A percentile compares a stretch with the other conserved stretches of the same genome.
phyloP scores from a whole-genome alignment of 2,329 filamentous ascomycete genomes.

The Biscogniauxia sp. region DNA sequence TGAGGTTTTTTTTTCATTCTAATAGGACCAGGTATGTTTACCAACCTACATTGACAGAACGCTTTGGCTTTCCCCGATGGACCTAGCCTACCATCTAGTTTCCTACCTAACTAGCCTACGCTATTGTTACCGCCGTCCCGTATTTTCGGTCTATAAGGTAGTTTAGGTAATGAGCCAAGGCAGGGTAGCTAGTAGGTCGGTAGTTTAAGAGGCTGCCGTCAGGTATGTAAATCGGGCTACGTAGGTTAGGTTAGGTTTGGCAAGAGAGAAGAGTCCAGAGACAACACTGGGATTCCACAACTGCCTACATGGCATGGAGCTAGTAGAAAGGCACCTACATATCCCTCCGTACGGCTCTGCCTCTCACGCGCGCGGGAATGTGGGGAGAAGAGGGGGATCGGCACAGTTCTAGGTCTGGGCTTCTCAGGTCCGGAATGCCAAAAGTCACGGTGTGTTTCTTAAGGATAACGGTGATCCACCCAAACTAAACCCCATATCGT shows the following conservation, averaged over 20 bases:
- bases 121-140: too few relatives aligned
- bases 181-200: too few relatives aligned
- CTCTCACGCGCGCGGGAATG: background rate
- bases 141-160: too few relatives aligned
- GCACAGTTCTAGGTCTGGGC: background rate
- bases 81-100: too few relatives aligned
- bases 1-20: background rate
- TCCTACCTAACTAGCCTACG: too few relatives aligned
- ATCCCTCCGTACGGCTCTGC: background rate
- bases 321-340: background rate
- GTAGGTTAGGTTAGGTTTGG: background rate
- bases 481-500: too few relatives aligned
- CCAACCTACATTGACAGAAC: too few relatives aligned
- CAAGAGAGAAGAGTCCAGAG: background rate
- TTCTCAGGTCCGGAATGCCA: background rate
- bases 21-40: background rate
- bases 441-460: too few relatives aligned
- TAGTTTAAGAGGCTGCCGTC: too few relatives aligned
- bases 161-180: too few relatives aligned
- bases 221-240: background rate
- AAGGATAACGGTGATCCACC: too few relatives aligned
- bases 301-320: background rate
- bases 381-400: background rate
- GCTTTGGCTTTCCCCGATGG: too few relatives aligned
- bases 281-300: background rate